Conservation (phyloP, 2,329 filamentous ascomycete species). For the Botrytis porri region DNA sequence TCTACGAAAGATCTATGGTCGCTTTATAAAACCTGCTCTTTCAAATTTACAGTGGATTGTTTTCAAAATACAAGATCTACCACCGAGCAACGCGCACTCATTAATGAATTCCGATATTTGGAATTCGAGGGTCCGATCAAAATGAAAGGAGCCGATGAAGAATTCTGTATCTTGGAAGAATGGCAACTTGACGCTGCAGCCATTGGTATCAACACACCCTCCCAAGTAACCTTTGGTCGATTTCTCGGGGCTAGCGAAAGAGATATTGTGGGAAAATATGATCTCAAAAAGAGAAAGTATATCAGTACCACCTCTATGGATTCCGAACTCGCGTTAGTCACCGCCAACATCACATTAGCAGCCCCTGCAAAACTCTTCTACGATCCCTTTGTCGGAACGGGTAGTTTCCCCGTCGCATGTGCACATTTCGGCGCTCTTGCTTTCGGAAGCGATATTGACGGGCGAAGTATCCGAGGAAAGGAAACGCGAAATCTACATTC, state of each 20-base stretch:
- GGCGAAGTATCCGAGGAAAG: constrained; percentile 77
- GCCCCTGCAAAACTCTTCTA: constrained; percentile 83
- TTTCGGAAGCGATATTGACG: constrained; percentile 91
- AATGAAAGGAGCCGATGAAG: constrained; percentile 69
- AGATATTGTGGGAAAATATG: constrained; percentile 68
- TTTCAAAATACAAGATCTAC: constrained; percentile 70
- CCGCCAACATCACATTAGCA: constrained; percentile 84
- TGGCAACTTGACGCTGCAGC: constrained; percentile 58
- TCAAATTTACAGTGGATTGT: constrained; percentile 82
- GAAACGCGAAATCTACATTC: constrained; percentile 49
- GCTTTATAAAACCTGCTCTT: constrained; percentile 61
- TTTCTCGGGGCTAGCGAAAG: constrained; percentile 65
- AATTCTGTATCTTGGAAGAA: constrained; percentile 81
- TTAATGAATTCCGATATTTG: constrained; percentile 78
- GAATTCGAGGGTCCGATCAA: constrained; percentile 73
- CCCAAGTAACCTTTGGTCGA: constrained; percentile 68
- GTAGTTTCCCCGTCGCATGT: constrained; percentile 86
- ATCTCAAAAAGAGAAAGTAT: constrained; percentile 89
- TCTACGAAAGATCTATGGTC: constrained; percentile 64
- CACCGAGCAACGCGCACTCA: constrained; percentile 65
- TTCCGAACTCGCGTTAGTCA: constrained; percentile 84
- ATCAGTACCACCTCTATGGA: constrained; percentile 98
- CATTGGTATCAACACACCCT: constrained; percentile 51
- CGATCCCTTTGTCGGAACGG: constrained; percentile 94
- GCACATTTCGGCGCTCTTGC: constrained; percentile 83